Evolutionary conservation across 768 basidiomycete genomes (phyloP).

Genomic region (Xanthoconium stramineum): DNA sequence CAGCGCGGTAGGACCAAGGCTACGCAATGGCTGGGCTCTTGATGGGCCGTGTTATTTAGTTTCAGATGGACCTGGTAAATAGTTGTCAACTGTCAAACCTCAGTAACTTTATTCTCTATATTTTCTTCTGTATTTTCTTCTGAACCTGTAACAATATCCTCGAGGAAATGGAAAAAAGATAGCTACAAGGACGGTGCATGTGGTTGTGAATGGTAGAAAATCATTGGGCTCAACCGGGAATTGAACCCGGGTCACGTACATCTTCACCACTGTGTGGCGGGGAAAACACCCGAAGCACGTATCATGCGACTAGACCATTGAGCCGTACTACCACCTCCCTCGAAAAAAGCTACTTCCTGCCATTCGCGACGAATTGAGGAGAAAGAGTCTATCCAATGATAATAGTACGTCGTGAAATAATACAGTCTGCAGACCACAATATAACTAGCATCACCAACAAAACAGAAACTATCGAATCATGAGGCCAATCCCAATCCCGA

Average conservation of each 20-base stretch:
- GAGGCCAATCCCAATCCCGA: constrained; percentile 44
- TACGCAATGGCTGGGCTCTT: constrained; percentile 8
- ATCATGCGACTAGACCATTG: constrained; percentile 38
- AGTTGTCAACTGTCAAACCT: constrained; percentile 4
- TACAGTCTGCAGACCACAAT: neutral
- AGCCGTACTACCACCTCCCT: constrained; percentile 10
- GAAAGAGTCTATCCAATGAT: neutral
- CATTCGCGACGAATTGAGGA: no score
- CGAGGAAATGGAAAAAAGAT: no score
- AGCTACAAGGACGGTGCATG: no score
- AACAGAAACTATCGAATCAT: constrained; percentile 25
- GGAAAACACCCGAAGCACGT: constrained; percentile 32
- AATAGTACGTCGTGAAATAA: neutral
- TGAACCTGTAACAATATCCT: neutral
- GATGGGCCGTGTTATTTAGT: constrained; percentile 13
- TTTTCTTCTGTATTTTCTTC: neutral
- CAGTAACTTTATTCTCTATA: neutral
- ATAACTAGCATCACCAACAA: neutral
- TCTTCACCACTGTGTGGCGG: constrained; percentile 26
- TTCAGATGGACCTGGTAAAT: constrained; percentile 16
- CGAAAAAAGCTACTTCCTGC: no score
- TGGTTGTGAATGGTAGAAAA: constrained; percentile 1
- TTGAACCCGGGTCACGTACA: constrained; percentile 38
- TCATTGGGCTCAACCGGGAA: constrained; percentile 26
- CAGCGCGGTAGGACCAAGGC: constrained; percentile 26